Evolutionary conservation across 2,329 filamentous ascomycete genomes (phyloP), one percentile per base, ranked within the genome.

Genomic region (Apiospora koreana): DNA sequence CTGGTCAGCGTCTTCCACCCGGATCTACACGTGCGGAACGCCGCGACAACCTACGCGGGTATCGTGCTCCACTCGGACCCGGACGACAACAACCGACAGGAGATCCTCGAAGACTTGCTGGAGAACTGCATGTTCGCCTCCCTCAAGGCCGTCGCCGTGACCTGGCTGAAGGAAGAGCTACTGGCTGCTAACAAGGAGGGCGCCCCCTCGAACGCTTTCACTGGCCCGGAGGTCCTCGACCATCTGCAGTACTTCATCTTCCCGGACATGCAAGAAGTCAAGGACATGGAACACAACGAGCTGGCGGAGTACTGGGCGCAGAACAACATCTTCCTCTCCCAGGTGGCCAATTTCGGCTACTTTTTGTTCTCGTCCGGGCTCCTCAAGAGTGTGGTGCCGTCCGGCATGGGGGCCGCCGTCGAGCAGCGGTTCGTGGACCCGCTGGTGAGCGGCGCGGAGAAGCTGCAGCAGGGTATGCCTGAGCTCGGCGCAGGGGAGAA

Each of bases 61-160:
- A 76, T 79, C 1, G 80, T 89, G 18, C 82, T 90, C 45, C 89
- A 91, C 74, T 82, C 87, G 2, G 86, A 91, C 72, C 88, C 89
- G 0, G 85, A 88, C 35, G 87, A 89, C 71, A 84, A 86, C 3
- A 85, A 87, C 75, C 84, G 89, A 6, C 80, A 92, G 21, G 83
- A 85, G 38, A 92, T 92, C 72, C 83, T 92, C 10, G 87, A 89
- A 68, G 90, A 92, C 75, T 83, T 91, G 16, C 80, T 92, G 16
- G 89, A 91, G 78, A 89, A 91, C 77, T 91, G 89, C 82, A 85
- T 88, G 74, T 91, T 89, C 74, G 84, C 88, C 2, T 84, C 86
- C 0, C 82, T 92, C 46, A 90, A 91, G 77, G 89, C 87, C 10
- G 89, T 87, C 54, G 89, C 89, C 0, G 84, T 92, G 5, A 84